Percentiles rank a stretch among this genome's conserved stretches.
Evolutionary conservation across 768 basidiomycete species (phyloP).

Genomic region (Pleurotus salmoneostramineus): DNA sequence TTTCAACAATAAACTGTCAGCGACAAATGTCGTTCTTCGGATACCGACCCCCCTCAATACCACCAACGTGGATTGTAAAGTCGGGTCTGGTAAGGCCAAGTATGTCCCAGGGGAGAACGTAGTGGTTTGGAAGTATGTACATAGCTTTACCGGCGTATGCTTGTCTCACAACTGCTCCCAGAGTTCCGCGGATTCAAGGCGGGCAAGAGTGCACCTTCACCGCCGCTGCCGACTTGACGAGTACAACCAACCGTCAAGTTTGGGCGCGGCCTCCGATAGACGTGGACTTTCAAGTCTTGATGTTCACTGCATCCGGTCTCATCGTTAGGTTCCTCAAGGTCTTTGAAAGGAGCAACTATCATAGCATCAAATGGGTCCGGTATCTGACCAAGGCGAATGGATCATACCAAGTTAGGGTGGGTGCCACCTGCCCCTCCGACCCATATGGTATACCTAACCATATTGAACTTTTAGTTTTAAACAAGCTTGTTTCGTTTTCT

Average conservation of each 20-base stretch:
- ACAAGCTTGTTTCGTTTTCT: not conserved
- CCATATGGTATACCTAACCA: not conserved
- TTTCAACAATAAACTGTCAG: slow-evolving; percentile 89
- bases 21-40: slow-evolving; percentile 85
- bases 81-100: slow-evolving; percentile 91
- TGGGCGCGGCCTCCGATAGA: slow-evolving; percentile 99
- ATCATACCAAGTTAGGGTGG: slow-evolving; percentile 88
- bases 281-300: slow-evolving; percentile 97
- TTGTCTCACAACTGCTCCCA: slow-evolving; percentile 25
- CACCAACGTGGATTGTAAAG: slow-evolving; percentile 89
- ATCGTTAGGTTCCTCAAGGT: slow-evolving; percentile 97
- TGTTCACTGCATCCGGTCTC: slow-evolving; percentile 96
- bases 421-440: slow-evolving; percentile 22
- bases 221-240: slow-evolving; percentile 78
- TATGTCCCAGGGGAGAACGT: slow-evolving; percentile 96
- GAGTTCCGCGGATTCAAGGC: slow-evolving; percentile 90
- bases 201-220: slow-evolving; percentile 86
- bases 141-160: not conserved
- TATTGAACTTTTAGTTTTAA: slow-evolving; percentile 2
- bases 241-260: slow-evolving; percentile 88
- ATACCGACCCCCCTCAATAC: slow-evolving; percentile 98
- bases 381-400: slow-evolving; percentile 95
- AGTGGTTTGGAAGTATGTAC: slow-evolving; percentile 93
- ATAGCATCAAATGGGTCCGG: slow-evolving; percentile 94
- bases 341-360: slow-evolving; percentile 93